Conservation (phyloP, 1,139 yeast species). For the Casaregolazyma suthepensis region DNA sequence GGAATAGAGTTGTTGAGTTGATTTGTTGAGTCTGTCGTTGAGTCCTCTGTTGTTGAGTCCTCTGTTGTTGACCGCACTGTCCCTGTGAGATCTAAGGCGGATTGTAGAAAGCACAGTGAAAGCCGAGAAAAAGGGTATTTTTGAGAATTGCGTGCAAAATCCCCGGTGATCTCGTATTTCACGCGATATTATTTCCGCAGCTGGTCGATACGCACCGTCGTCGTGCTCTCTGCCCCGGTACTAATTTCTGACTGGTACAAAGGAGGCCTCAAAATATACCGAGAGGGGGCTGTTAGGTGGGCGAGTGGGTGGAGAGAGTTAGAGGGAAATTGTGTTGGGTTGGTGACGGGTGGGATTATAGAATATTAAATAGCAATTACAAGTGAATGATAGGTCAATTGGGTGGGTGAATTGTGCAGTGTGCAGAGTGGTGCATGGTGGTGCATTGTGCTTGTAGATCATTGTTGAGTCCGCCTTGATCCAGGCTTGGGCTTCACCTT, state of each 20-base stretch:
- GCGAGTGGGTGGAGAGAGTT: background rate
- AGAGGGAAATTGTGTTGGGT: background rate
- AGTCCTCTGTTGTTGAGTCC: too few relatives aligned
- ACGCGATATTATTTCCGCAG: background rate
- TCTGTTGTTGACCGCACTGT: too few relatives aligned
- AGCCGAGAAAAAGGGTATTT: background rate
- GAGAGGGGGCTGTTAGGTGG: background rate
- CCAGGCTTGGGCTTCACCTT: too few relatives aligned
- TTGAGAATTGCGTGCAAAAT: background rate
- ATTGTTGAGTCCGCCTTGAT: too few relatives aligned
- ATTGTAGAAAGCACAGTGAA: background rate
- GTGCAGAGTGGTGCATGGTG: too few relatives aligned
- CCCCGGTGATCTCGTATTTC: background rate
- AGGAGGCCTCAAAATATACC: background rate
- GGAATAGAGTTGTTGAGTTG: too few relatives aligned
- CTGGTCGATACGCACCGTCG: background rate
- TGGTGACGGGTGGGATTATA: too few relatives aligned
- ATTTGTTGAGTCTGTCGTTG: too few relatives aligned
- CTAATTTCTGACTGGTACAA: background rate
- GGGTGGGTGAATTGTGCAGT: too few relatives aligned
- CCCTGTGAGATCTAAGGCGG: background rate
- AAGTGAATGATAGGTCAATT: too few relatives aligned
- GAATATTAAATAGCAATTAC: too few relatives aligned
- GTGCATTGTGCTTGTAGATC: too few relatives aligned
- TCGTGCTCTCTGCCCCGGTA: background rate